Percentiles rank a stretch among this genome's conserved stretches.
Conservation (phyloP, 768 basidiomycete species). For the Amanita subjunquillea region DNA sequence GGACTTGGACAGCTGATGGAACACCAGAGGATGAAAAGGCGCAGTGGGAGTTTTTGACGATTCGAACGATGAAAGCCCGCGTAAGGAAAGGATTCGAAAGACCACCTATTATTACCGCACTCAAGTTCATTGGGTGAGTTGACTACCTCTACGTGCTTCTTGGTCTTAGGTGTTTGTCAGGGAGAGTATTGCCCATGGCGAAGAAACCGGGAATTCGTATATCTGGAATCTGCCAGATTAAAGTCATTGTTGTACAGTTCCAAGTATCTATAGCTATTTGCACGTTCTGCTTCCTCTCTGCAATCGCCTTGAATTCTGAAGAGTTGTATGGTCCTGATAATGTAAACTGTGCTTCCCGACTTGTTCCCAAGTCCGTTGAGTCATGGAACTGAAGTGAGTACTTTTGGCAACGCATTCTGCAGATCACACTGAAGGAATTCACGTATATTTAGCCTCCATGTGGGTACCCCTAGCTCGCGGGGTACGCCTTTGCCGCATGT, state of each 20-base stretch:
- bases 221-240: slow-evolving; percentile 49
- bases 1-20: slow-evolving; percentile 77
- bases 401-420: too few species aligned
- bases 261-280: not conserved
- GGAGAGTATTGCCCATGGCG: slow-evolving; percentile 55
- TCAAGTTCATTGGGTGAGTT: slow-evolving; percentile 72
- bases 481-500: too few species aligned
- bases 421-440: too few species aligned
- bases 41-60: slow-evolving; percentile 63
- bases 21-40: slow-evolving; percentile 59
- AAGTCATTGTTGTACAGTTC: not conserved
- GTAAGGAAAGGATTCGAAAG: slow-evolving; percentile 23
- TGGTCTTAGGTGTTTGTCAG: slow-evolving; percentile 17
- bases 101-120: slow-evolving; percentile 51
- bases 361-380: too few species aligned
- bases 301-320: too few species aligned
- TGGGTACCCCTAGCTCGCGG: too few species aligned
- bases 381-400: too few species aligned
- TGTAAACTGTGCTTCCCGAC: too few species aligned
- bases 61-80: slow-evolving; percentile 57
- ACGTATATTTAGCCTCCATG: too few species aligned
- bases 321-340: too few species aligned
- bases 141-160: not conserved
- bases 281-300: too few species aligned
- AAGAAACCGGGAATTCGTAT: slow-evolving; percentile 49